A percentile compares a stretch with the other conserved stretches of the same genome.
Evolutionary conservation across 768 basidiomycete genomes (phyloP).

Genomic region (Postia placenta): DNA sequence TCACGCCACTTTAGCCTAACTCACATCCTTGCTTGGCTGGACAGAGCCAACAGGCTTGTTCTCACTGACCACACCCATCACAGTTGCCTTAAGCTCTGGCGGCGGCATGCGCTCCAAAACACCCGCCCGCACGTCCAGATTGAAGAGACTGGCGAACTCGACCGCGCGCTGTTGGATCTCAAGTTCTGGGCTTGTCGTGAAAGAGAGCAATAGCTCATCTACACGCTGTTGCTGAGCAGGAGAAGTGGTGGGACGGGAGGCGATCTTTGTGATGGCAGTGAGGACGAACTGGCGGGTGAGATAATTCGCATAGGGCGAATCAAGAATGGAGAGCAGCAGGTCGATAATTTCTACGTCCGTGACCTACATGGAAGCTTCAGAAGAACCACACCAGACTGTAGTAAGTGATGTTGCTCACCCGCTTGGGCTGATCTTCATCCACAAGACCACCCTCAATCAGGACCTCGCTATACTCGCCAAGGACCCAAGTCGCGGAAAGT

Average conservation of each 20-base stretch:
- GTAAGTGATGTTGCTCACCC: conserved; percentile 40
- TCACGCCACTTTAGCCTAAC: conserved; percentile 14
- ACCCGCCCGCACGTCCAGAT: conserved; percentile 67
- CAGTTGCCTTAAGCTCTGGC: conserved; percentile 94
- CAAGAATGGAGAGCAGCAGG: conserved; percentile 77
- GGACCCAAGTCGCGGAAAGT: conserved; percentile 88
- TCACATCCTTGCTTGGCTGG: conserved; percentile 64
- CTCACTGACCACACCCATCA: conserved; percentile 93
- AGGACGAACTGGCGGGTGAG: conserved; percentile 91
- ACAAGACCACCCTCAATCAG: conserved; percentile 82
- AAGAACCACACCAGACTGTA: too few relatives aligned
- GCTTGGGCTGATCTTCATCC: conserved; percentile 65
- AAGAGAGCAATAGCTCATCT: conserved; percentile 68
- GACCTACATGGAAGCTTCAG: conserved; percentile 40
- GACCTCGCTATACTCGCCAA: conserved; percentile 94
- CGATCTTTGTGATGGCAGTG: conserved; percentile 84
- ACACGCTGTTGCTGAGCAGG: conserved; percentile 72
- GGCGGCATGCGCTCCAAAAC: conserved; percentile 99
- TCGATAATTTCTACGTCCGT: conserved; percentile 82
- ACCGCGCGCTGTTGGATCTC: conserved; percentile 96
- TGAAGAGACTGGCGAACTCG: conserved; percentile 86
- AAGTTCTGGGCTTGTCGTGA: conserved; percentile 83
- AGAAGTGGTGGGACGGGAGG: conserved; percentile 68
- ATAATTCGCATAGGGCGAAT: conserved; percentile 92
- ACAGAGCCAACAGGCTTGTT: conserved; percentile 95